Evolutionary conservation across 495 filamentous ascomycete species (phyloP), one percentile per base, ranked within the genome.

Genomic region (Rostrohypoxylon terebratum): DNA sequence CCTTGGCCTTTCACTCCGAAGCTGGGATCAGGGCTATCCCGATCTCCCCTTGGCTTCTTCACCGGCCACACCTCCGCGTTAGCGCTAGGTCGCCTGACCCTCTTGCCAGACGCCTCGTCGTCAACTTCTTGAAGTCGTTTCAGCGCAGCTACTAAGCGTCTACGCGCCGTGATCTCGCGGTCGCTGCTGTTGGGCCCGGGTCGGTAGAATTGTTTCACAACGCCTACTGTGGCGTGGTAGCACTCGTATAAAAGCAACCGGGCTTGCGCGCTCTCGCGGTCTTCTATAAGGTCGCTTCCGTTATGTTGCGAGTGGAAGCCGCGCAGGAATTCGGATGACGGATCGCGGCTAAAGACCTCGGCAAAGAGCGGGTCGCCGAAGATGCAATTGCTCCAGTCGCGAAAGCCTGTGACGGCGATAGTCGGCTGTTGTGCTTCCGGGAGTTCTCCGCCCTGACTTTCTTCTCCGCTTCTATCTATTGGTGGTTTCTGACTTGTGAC

Each of bases 291-390:
- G 13, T 75, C 69, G n/a, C 33, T 16, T 31, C 62, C 40, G 18
- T 57, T 40, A 57, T 38, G 48, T 53, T 62, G 28, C 59, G 5
- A 74, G 38, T 64, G 7, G 57, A 78, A 79, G 8, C 81, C 81
- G 28, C 68, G 69, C 1, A 84, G 75, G 65, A 89, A 87, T 1
- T 79, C 82, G 9, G 80, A 69, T 10, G 79, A 81, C 0, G 82
- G 81, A 31, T 78, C 74, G 11, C 81, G 81, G 50, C 74, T 76
- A 69, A 90, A 89, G 4, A 81, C 82, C 4, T 80, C 80, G 3
- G 81, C 82, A 47, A 91, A 75, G 16, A 87, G 76, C 2, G 88
- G 87, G 68, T 91, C 89, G 34, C 89, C 89, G 72, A 89, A 90
- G 10, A 90, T 63, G 57, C 81, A 83, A 60, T 84, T 83, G 38